Conservation (phyloP, 1,284 basidiomycete species). For the Cystobasidium sp. region DNA sequence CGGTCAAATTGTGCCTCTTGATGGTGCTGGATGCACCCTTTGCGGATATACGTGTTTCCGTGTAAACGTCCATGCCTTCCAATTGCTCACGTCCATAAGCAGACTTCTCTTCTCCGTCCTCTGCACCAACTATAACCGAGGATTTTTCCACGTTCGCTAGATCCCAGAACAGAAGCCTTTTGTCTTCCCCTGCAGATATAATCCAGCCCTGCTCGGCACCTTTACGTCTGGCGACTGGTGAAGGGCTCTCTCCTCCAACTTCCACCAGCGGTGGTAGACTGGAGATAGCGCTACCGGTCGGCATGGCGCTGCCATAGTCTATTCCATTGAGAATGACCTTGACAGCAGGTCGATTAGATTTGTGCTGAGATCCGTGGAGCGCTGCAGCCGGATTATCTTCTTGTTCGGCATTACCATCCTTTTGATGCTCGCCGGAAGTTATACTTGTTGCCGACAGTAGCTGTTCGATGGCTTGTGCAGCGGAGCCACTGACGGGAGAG, state of each 20-base stretch:
- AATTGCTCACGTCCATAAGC: conserved; percentile 63
- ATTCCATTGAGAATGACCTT: conserved; percentile 24
- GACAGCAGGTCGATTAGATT: conserved; percentile 17
- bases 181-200: conserved; percentile 79
- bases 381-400: conserved; percentile 17
- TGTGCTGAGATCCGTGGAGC: conserved; percentile 20
- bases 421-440: background rate
- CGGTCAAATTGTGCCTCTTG: conserved; percentile 75
- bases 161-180: conserved; percentile 81
- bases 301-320: conserved; percentile 30
- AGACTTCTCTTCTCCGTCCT: conserved; percentile 70
- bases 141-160: conserved; percentile 69
- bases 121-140: conserved; percentile 71
- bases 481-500: background rate
- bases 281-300: background rate
- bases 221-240: background rate
- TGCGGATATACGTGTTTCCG: conserved; percentile 42
- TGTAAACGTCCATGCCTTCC: conserved; percentile 35
- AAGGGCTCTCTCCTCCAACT: background rate
- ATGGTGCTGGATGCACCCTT: conserved; percentile 2
- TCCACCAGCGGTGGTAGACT: conserved; percentile 21
- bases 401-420: background rate
- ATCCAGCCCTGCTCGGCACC: conserved; percentile 65
- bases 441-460: conserved; percentile 13
- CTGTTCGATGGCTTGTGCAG: conserved; percentile 43